phyloP scores from a whole-genome alignment of 257 asterid species.

The Eustoma russellianum region DNA sequence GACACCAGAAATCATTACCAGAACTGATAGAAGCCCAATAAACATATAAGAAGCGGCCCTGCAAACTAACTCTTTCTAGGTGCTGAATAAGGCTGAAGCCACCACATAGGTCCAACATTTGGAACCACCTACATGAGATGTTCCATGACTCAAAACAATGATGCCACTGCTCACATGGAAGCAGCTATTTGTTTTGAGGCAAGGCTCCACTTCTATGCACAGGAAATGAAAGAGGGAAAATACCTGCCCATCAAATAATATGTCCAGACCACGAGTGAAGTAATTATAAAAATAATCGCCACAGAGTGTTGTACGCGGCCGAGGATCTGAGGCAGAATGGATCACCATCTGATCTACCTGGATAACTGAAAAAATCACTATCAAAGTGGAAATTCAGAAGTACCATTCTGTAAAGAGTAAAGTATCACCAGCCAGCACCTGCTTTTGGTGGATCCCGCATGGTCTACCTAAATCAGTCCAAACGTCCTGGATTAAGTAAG shows the following conservation, averaged over 20 bases:
- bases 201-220: background rate
- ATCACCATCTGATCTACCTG: conserved; percentile 89
- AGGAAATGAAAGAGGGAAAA: background rate
- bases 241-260: conserved; percentile 80
- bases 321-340: conserved; percentile 74
- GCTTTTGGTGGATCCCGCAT: conserved; percentile 78
- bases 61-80: too few species aligned
- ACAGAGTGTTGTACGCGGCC: conserved; percentile 63
- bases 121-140: too few species aligned
- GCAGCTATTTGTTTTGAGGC: too few species aligned
- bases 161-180: too few species aligned
- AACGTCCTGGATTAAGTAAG: conserved; percentile 47
- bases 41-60: too few species aligned
- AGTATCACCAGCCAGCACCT: conserved; percentile 24
- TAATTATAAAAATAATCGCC: conserved; percentile 77
- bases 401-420: background rate
- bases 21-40: too few species aligned
- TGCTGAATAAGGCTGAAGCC: too few species aligned
- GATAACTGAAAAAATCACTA: conserved; percentile 13
- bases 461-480: conserved; percentile 91
- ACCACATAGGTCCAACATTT: background rate
- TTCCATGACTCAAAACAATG: too few species aligned
- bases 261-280: conserved; percentile 70
- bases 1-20: conserved; percentile 3
- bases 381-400: background rate